Percentiles rank a stretch among this genome's conserved stretches.
Conservation (phyloP, 2,329 filamentous ascomycete species). For the Phialophora macrospora region DNA sequence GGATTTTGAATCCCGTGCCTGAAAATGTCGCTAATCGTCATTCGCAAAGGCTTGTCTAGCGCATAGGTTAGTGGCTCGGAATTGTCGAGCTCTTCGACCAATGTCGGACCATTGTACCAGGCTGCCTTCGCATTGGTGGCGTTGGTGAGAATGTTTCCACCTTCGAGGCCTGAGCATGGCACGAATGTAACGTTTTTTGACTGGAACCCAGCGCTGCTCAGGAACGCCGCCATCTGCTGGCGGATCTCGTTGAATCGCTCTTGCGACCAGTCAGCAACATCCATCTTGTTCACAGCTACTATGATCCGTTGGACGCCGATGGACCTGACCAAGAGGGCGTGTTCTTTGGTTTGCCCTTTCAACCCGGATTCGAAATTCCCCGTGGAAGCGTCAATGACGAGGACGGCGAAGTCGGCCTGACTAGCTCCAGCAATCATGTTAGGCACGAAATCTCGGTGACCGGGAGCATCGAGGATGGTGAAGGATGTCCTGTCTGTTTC, state of each 20-base stretch:
- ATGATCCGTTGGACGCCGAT: constrained; percentile 88
- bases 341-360: constrained; percentile 91
- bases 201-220: constrained; percentile 80
- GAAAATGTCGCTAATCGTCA: constrained; percentile 89
- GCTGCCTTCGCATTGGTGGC: constrained; percentile 56
- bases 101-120: constrained; percentile 81
- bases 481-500: constrained; percentile 85
- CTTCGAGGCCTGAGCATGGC: constrained; percentile 85
- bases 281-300: constrained; percentile 94
- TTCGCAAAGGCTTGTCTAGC: constrained; percentile 77
- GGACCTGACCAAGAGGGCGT: constrained; percentile 85
- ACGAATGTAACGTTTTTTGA: constrained; percentile 82
- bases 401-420: constrained; percentile 91
- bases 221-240: constrained; percentile 80
- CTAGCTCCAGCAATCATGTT: constrained; percentile 99
- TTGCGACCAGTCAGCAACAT: constrained; percentile 81
- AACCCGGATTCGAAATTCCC: constrained; percentile 93
- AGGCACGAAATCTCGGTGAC: constrained; percentile 93
- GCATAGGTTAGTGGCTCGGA: constrained; percentile 71
- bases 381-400: constrained; percentile 88
- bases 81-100: constrained; percentile 84
- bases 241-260: constrained; percentile 83
- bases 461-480: constrained; percentile 93
- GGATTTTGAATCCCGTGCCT: constrained; percentile 78
- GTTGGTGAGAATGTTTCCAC: constrained; percentile 74